Base-by-base conservation (phyloP, 2,329 filamentous ascomycete genomes). In the Colletotrichum sp. region DNA sequence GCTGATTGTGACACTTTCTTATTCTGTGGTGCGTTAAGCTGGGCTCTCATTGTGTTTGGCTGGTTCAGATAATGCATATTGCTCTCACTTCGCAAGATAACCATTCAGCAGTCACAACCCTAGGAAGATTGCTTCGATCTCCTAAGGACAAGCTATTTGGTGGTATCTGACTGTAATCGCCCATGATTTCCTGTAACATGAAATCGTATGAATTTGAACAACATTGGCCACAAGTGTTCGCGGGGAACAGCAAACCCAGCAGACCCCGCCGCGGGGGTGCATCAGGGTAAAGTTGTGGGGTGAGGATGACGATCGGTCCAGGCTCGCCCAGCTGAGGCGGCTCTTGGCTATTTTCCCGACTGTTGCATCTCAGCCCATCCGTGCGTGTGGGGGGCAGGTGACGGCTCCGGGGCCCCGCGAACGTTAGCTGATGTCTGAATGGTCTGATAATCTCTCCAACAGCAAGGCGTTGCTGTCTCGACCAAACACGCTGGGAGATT, bases 221-320 rank as follows among this genome's bases (percentile, higher is more conserved):
- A 48, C 0, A 36, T 26, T 6, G 18, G 4, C n/a, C n/a, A 1
- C 18, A n/a, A 16, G 5, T 21, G 8, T 6, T 36, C 48, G 43
- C 13, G 28, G n/a, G 18, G 57, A 52, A 48, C 8, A 8, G 36
- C 21, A 28, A 32, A 66, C 13, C 18, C 26, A 26, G 26, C 21
- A 24, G 16, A 57, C 72, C 68, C 38, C 26, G n/a, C 63, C 34
- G 30, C n/a, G 36, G 30, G 43, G 21, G 67, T n/a, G 67, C 26
- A 24, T 4, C 55, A 52, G 43, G 6, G 43, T 2, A 13, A 52
- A 52, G 43, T 52, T 64, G 68, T 75, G 70, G 70, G 58, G 57
- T 69, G 70, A 73, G 58, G 26, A 75, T 60, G 64, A 75, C 26
- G 58, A 60, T 48, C 72, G 57, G 43, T 68, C 58, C 36, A 36